phyloP scores from a whole-genome alignment of 2,329 filamentous ascomycete genomes.

The Scytalidium lignicola region DNA sequence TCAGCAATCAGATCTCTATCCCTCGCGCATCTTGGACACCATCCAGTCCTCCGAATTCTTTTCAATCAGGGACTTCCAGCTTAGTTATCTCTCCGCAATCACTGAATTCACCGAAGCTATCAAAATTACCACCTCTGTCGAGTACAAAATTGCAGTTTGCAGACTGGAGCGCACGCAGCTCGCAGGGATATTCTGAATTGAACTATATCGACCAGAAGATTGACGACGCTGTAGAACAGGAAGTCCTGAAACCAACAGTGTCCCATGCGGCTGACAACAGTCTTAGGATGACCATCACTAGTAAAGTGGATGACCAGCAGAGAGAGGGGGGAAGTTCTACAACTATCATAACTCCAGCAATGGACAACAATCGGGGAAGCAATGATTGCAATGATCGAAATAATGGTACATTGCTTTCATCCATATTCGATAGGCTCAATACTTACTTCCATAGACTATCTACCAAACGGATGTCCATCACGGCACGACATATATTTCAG shows the following conservation, averaged over 20 bases:
- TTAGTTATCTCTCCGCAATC: not conserved
- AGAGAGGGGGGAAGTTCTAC: not conserved
- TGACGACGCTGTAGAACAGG: not conserved
- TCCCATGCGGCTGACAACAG: not conserved
- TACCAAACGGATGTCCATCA: constrained; percentile 7
- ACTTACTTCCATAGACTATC: not conserved
- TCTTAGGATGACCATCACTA: not conserved
- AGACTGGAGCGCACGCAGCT: not conserved
- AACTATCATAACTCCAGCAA: not conserved
- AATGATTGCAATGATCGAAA: not conserved
- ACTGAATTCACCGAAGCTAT: not conserved
- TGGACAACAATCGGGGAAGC: not conserved
- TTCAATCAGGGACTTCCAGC: not conserved
- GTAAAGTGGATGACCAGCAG: not conserved
- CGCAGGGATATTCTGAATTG: not conserved
- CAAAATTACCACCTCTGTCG: not conserved
- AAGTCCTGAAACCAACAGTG: not conserved
- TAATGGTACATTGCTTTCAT: not conserved
- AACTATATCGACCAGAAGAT: not conserved
- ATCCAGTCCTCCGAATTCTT: not conserved
- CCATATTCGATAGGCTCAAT: not conserved
- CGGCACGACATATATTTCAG: constrained; percentile 20
- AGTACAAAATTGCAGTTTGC: not conserved
- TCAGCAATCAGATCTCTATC: not conserved
- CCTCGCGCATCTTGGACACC: not conserved